Base-by-base conservation (phyloP, 2,329 filamentous ascomycete species). In the Epichloe festucae region DNA sequence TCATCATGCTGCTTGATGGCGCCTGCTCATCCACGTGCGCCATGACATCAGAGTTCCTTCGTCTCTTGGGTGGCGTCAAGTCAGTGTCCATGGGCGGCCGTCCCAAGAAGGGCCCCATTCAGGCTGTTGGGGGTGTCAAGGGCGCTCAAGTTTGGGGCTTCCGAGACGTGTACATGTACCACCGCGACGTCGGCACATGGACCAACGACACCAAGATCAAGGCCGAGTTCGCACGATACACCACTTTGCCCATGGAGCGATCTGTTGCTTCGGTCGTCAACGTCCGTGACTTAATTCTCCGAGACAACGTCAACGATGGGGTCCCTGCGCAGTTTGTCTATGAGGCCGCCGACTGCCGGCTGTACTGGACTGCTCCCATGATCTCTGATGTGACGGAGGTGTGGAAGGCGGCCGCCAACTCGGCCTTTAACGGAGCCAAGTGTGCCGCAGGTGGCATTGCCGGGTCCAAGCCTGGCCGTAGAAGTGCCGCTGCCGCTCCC, bases 11-110 rank as follows among this genome's bases (percentile, higher is more conserved):
- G n/a, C 73, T 75, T 49, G 79, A 82, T 58, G 78, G 78, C 36
- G 72, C 74, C 57, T 82, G 79, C 61, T 74, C 74, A 21, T 80
- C 76, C 1, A 77, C 77, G 3, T 82, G 79, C 64, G 73, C 76
- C 3, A 66, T 79, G 4, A 78, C 79, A 54, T 70, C 71, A 11
- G 75, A 81, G 56, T 70, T 81, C 57, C 66, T 81, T 57, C 71
- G 71, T 23, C 63, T 71, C 27, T 70, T 77, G 53, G 76, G 68
- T 21, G 72, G 73, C 36, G 74, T 81, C n/a, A 73, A 74, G 63
- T 74, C 71, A 4, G 70, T 59, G 50, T 74, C 73, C 5, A 66
- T 78, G 53, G 78, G 77, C 27, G 77, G 77, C 4, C 66, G 68
- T 1, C 70, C 72, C 36, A 68, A 68, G 46, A 58, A 65, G 36